Base-by-base conservation (phyloP, 192 early-diverging fungal genomes). In the Coemansia sp. region DNA sequence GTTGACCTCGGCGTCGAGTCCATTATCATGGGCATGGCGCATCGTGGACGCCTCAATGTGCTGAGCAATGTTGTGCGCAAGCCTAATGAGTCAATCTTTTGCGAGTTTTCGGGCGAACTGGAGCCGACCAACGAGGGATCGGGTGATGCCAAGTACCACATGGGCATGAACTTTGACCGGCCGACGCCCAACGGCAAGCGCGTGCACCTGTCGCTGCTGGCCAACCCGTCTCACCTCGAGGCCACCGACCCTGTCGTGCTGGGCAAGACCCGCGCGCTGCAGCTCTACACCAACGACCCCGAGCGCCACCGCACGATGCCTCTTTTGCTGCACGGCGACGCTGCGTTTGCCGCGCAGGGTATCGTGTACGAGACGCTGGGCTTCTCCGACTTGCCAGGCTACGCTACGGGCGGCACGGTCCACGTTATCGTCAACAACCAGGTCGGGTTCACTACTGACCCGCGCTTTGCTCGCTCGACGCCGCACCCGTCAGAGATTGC, bases 381-480 rank as follows among this genome's bases (percentile, higher is more conserved):
- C 20, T 92, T 99, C 84, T 88, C 89, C 66, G 95, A 97, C 73
- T 83, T 99, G 64, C 95, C 95, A 31, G 88, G 90, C 39, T 99
- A 97, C 88, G 87, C 94, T 11, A 97, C 95, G 16, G 97, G 97
- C 69, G 97, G 97, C 35, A 95, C 95, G 12, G 86, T 99, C 69
- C 97, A 99, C 87, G 88, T 97, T 63, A 88, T 99, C 37, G 92
- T 96, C 75, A 99, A 99, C 89, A 99, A 99, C 88, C 97, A 99
- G 85, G 91, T 99, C 64, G 97, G 97, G 45, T 99, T 99, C 86
- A 99, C 97, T 26, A 99, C 97, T 23, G 95, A 99, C 73, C 97
- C 97, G 45, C 88, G 94, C 35, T 95, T 95, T 75, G 85, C 93
- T 42, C 92, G 97, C 43, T 95, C 93, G 43, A 96, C 94, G 16